A percentile compares a stretch with the other conserved stretches of the same genome.
Evolutionary conservation across 1,284 basidiomycete genomes (phyloP).

Genomic region (Lignosus rhinocerotis): DNA sequence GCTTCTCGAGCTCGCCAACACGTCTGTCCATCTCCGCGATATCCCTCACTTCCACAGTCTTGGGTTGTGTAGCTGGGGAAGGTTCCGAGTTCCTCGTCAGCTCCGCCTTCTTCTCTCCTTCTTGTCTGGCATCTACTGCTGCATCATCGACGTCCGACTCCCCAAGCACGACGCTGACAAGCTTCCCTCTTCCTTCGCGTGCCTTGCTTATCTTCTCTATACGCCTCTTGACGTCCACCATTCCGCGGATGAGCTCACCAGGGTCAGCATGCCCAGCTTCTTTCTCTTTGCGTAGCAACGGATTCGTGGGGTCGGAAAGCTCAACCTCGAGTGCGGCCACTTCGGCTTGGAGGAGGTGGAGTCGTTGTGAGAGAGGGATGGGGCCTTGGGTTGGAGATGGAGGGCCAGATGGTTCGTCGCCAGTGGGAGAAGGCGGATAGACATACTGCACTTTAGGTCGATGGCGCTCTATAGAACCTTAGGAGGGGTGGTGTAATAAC

Average conservation of each 20-base stretch:
- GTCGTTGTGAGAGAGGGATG: constrained; percentile 56
- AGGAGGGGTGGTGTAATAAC: not conserved
- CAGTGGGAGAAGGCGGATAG: constrained; percentile 66
- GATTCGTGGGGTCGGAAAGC: constrained; percentile 67
- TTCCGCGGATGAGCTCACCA: constrained; percentile 71
- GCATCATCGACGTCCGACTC: constrained; percentile 32
- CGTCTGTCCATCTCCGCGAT: constrained; percentile 78
- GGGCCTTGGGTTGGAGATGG: constrained; percentile 27
- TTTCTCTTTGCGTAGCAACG: constrained; percentile 51
- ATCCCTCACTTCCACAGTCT: constrained; percentile 39
- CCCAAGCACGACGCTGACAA: constrained; percentile 65
- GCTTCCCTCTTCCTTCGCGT: constrained; percentile 62
- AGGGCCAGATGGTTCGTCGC: constrained; percentile 34
- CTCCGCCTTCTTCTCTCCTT: constrained; percentile 8
- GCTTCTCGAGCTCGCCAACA: constrained; percentile 76
- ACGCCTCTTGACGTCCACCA: constrained; percentile 70
- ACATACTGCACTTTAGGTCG: constrained; percentile 57
- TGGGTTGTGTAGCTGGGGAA: constrained; percentile 25
- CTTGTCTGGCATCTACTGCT: not conserved
- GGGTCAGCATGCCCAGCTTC: constrained; percentile 66
- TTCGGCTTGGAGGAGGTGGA: constrained; percentile 64
- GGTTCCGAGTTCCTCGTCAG: constrained; percentile 21
- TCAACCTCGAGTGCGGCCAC: constrained; percentile 66
- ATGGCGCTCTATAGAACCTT: constrained; percentile 36
- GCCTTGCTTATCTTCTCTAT: constrained; percentile 66